Conservation (phyloP, 2,329 filamentous ascomycete genomes). For the Pestalotiopsis sp. region DNA sequence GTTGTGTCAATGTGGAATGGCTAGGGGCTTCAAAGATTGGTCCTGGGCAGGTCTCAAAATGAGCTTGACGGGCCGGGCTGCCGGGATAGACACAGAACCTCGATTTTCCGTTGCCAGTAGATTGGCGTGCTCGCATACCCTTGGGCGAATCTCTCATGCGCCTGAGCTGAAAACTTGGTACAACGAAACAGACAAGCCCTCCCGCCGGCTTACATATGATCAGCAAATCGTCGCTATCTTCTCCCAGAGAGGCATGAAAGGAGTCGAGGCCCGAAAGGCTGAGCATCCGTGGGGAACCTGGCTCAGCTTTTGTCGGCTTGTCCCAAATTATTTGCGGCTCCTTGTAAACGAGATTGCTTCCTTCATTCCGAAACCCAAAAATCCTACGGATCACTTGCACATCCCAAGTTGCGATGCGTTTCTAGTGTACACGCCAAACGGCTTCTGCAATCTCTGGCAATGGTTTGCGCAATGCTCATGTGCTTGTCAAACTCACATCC, state of each 20-base stretch:
- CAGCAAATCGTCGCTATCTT: background rate
- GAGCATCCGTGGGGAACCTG: background rate
- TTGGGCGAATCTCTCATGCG: background rate
- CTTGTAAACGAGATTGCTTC: background rate
- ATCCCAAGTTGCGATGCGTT: background rate
- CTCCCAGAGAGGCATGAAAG: background rate
- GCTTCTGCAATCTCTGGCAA: background rate
- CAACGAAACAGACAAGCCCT: background rate
- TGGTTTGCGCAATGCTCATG: background rate
- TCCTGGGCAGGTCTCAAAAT: background rate
- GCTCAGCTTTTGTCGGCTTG: background rate
- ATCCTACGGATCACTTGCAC: background rate
- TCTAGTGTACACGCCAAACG: background rate
- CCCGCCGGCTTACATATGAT: background rate
- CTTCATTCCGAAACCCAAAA: background rate
- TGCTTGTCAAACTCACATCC: background rate
- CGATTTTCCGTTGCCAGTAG: conserved; percentile 7
- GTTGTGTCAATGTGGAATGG: background rate
- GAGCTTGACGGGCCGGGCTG: background rate
- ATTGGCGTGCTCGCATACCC: background rate
- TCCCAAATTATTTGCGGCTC: background rate
- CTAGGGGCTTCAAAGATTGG: background rate
- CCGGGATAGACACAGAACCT: background rate
- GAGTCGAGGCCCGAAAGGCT: background rate
- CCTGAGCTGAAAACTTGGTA: background rate